Base-by-base conservation (phyloP, 1,284 basidiomycete species). In the Papiliotrema nemorosa region DNA sequence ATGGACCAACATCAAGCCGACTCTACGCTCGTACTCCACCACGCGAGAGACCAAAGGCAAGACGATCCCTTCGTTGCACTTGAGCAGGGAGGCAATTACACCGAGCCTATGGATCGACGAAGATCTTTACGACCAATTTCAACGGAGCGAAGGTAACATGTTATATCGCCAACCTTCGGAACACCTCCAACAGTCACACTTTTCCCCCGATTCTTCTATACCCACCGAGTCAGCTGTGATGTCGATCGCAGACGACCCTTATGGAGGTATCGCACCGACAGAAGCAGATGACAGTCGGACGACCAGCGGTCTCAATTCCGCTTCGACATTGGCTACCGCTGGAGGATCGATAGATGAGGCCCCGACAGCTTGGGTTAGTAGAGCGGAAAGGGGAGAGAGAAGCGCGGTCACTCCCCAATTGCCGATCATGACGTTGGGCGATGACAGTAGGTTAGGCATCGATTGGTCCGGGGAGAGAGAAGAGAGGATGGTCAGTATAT, bases 41-140 rank as follows among this genome's bases (percentile, higher is more conserved):
- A 21, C 31, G 14, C 12, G 44, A 18, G 26, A 46, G 31, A 24
- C 13, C 34, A 46, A 16, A 37, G 44, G 47, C 4, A 36, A 31
- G 22, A 31, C 16, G 2, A n/a, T 36, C 31, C 48, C 48, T 4
- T 13, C 16, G 25, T 26, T 50, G 3, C 36, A 29, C 16, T 24
- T 44, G 2, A 43, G 39, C 21, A 13, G 42, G 18, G 34, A 37
- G 14, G 49, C 49, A 1, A 44, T 45, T 18, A 44, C 42, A 2
- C 49, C 49, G 13, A 50, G 49, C 27, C 34, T 50, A 14, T 50
- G 49, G 49, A 34, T 50, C 24, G 43, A 50, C 27, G 49, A 50
- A 29, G 49, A 50, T 18, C 16, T 45, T 6, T 50, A 49, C 25
- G 47, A 49, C 4, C 29, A 27, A 36, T 49, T 49, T 40, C 37